Conservation (phyloP, 176 grass and related monocot species). For the Leersia perrieri region DNA sequence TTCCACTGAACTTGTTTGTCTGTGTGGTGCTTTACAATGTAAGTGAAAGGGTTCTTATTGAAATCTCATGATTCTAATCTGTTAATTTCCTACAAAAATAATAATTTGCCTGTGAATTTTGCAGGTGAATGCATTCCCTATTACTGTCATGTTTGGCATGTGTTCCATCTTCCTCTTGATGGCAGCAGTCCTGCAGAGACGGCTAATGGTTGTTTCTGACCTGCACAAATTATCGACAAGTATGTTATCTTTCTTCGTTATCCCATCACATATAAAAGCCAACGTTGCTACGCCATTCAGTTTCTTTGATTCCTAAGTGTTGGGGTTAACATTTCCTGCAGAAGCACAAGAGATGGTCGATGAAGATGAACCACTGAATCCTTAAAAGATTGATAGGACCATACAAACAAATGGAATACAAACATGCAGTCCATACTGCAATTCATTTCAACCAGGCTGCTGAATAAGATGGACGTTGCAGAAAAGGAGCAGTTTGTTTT, state of each 20-base stretch:
- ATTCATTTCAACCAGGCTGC: conserved; percentile 18
- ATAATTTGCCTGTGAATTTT: not conserved
- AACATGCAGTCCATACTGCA: not conserved
- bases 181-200: conserved; percentile 87
- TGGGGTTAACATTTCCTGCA: conserved; percentile 27
- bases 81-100: not conserved
- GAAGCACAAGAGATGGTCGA: conserved; percentile 56
- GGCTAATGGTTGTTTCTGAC: conserved; percentile 79
- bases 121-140: conserved; percentile 86
- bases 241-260: conserved; percentile 28
- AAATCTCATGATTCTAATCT: not conserved
- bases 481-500: conserved; percentile 15
- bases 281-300: not conserved
- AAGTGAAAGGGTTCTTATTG: not conserved
- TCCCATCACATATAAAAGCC: not conserved
- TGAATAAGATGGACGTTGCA: conserved; percentile 45
- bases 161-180: conserved; percentile 98
- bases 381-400: conserved; percentile 27
- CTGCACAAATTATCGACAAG: conserved; percentile 68
- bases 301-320: conserved; percentile 12
- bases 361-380: conserved; percentile 67
- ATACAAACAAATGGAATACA: not conserved
- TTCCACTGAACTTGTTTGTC: conserved; percentile 88
- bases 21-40: conserved; percentile 98
- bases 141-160: conserved; percentile 97